Percentiles rank a stretch among this genome's conserved stretches.
phyloP scores from a whole-genome alignment of 2,329 filamentous ascomycete species.

The Botrytis deweyae region DNA sequence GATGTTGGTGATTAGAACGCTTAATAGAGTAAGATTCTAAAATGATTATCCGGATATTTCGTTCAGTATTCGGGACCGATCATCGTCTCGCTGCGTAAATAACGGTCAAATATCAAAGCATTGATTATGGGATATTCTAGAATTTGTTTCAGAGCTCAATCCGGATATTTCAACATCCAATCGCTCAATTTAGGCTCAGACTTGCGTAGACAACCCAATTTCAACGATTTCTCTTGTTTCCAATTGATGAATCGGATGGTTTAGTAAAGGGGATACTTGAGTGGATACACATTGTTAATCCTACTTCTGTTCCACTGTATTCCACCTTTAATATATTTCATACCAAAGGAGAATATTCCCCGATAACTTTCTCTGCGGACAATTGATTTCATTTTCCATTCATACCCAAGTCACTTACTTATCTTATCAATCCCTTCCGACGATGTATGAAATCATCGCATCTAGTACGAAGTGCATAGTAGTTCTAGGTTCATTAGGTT shows the following conservation, averaged over 20 bases:
- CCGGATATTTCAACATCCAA: not conserved
- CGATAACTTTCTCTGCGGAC: not conserved
- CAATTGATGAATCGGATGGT: not conserved
- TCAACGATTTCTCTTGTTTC: not conserved
- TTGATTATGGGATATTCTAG: not conserved
- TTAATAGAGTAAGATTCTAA: not conserved
- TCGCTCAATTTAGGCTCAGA: not conserved
- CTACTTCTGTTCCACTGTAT: not conserved
- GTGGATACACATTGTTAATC: not conserved
- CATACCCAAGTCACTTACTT: not conserved
- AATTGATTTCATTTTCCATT: not conserved
- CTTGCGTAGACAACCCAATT: not conserved
- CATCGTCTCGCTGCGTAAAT: not conserved
- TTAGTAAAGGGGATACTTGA: not conserved
- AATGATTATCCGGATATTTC: not conserved
- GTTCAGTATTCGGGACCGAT: not conserved
- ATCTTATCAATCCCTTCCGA: not conserved
- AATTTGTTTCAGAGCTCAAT: constrained; percentile 1
- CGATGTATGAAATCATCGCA: not conserved
- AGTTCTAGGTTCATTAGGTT: not conserved
- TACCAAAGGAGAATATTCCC: not conserved
- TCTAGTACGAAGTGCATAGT: not conserved
- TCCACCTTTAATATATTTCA: constrained; percentile 1
- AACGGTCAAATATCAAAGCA: not conserved
- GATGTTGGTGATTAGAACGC: not conserved